phyloP scores from a whole-genome alignment of 768 basidiomycete genomes.

The Kwoniella sp. region DNA sequence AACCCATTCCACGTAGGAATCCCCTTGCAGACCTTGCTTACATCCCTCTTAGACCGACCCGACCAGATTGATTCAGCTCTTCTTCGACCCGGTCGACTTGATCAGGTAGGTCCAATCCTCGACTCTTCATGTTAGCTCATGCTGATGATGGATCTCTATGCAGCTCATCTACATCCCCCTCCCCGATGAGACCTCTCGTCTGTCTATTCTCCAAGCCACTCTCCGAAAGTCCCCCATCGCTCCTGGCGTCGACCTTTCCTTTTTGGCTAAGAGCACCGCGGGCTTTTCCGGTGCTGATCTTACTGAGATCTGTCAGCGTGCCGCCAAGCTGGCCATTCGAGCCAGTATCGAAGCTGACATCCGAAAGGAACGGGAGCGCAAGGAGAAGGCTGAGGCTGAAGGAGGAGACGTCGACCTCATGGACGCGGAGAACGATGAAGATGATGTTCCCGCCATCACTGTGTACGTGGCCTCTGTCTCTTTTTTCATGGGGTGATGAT shows the following conservation, averaged over 20 bases:
- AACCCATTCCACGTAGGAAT: not conserved
- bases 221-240: constrained; percentile 91
- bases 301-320: constrained; percentile 98
- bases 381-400: constrained; percentile 74
- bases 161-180: constrained; percentile 98
- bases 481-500: not conserved
- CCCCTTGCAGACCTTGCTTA: constrained; percentile 66
- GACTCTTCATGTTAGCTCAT: not conserved
- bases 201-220: constrained; percentile 85
- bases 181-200: constrained; percentile 86
- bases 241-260: constrained; percentile 75
- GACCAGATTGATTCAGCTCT: constrained; percentile 98
- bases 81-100: constrained; percentile 96
- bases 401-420: constrained; percentile 66
- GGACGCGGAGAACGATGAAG: constrained; percentile 69
- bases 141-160: not conserved
- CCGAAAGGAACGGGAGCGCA: constrained; percentile 72
- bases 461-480: constrained; percentile 58
- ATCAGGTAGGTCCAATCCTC: constrained; percentile 59
- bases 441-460: constrained; percentile 87
- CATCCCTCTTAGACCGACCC: constrained; percentile 64
- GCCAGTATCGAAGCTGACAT: constrained; percentile 94
- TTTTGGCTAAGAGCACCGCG: constrained; percentile 88
- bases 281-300: constrained; percentile 99
- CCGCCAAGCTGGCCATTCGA: constrained; percentile 94